phyloP scores from a whole-genome alignment of 2,329 filamentous ascomycete genomes.

The Talaromyces sp. region DNA sequence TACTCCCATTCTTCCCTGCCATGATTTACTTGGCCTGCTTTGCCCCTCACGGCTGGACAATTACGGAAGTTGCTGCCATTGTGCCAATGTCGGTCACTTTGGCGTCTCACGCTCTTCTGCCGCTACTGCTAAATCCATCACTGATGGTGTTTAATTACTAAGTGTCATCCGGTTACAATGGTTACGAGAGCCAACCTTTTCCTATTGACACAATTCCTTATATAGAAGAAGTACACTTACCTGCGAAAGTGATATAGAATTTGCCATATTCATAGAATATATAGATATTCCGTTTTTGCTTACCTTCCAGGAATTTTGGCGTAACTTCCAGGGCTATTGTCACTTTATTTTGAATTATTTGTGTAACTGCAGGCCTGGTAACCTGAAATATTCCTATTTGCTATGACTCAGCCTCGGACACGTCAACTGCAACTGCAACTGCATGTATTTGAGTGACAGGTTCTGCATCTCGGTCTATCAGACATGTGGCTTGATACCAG shows the following conservation, averaged over 20 bases:
- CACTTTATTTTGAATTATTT: not conserved
- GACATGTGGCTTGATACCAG: not conserved
- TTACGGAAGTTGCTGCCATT: conserved; percentile 24
- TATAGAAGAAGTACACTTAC: not conserved
- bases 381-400: not conserved
- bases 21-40: conserved; percentile 27
- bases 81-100: conserved; percentile 20
- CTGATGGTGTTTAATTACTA: conserved; percentile 22
- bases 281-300: not conserved
- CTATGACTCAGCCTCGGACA: not conserved
- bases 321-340: not conserved
- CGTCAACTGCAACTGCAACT: conserved; percentile 3
- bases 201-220: not conserved
- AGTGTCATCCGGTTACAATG: not conserved
- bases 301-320: not conserved
- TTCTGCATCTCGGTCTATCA: not conserved
- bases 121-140: conserved; percentile 20
- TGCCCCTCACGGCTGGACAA: conserved; percentile 37
- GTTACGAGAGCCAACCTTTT: not conserved
- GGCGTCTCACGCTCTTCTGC: conserved; percentile 19
- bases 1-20: conserved; percentile 19
- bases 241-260: not conserved
- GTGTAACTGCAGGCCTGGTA: not conserved
- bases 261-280: not conserved
- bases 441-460: not conserved